Percentiles rank a stretch among this genome's conserved stretches.
phyloP scores from a whole-genome alignment of 2,329 filamentous ascomycete species.

The Pseudocercospora eumusae region DNA sequence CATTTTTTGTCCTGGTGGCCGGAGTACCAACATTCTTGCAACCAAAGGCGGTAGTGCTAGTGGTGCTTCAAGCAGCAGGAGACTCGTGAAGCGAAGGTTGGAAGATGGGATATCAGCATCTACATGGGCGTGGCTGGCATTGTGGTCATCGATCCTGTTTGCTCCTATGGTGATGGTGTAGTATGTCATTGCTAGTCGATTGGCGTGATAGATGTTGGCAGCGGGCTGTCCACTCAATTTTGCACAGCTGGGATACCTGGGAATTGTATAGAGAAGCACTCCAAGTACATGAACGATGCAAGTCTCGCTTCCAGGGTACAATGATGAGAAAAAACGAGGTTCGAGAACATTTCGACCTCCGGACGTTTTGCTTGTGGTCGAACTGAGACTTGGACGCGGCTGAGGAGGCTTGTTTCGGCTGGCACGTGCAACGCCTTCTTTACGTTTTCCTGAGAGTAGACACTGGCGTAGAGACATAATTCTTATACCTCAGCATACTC shows the following conservation, averaged over 20 bases:
- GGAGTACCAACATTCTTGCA: constrained; percentile 53
- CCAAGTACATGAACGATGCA: neutral
- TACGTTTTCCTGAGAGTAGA: neutral
- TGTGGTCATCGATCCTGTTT: constrained; percentile 11
- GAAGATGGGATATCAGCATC: neutral
- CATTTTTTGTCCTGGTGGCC: constrained; percentile 69
- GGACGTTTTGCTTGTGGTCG: neutral
- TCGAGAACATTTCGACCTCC: too few species aligned
- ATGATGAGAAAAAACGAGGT: neutral
- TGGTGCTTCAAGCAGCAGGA: constrained; percentile 5
- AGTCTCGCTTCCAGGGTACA: neutral
- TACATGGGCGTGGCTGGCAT: constrained; percentile 6
- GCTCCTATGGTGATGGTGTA: constrained; percentile 3
- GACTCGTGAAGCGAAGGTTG: neutral
- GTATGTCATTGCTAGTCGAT: neutral
- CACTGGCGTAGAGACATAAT: neutral
- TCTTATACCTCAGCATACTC: neutral
- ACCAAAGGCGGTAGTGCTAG: constrained; percentile 11
- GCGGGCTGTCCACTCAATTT: neutral
- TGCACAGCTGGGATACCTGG: constrained; percentile 8
- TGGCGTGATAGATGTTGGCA: constrained; percentile 1
- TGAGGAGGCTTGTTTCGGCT: constrained; percentile 1
- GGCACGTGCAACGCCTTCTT: neutral
- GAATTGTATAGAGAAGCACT: neutral
- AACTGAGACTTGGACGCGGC: neutral